Percentiles rank a stretch among this genome's conserved stretches.
These are phyloP conservation scores for Dalechampia spathulata DNA, from an alignment of 441 rosid species.

Conservation along the genomic window DNA sequence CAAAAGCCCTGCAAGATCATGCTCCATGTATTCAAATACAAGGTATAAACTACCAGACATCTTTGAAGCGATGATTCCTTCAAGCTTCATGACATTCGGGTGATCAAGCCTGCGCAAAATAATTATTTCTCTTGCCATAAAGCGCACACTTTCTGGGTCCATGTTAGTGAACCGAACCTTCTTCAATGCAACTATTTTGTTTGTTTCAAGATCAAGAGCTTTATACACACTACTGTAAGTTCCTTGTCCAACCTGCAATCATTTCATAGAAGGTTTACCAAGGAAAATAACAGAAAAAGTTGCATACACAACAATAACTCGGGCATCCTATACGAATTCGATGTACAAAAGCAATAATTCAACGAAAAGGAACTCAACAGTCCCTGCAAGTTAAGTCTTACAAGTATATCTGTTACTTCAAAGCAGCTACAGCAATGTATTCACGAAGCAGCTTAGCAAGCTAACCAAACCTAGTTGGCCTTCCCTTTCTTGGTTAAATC, in stretches of 20 bases:
- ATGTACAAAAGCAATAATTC: not conserved
- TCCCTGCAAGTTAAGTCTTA: not conserved
- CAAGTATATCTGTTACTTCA: not conserved
- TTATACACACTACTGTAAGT: slow-evolving; percentile 57
- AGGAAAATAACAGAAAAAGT: not conserved
- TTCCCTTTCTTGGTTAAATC: not conserved
- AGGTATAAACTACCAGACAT: slow-evolving; percentile 50
- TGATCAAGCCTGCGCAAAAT: slow-evolving; percentile 50
- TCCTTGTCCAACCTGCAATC: slow-evolving; percentile 53
- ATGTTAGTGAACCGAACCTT: slow-evolving; percentile 57
- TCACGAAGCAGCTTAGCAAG: not conserved
- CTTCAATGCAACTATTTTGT: slow-evolving; percentile 47
- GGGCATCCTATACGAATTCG: not conserved
- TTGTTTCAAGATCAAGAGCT: slow-evolving; percentile 48
- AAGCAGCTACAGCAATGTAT: not conserved
- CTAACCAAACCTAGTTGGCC: not conserved
- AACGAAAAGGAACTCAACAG: not conserved
- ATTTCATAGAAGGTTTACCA: not conserved
- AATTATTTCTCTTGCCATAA: slow-evolving; percentile 60
- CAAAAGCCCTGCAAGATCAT: slow-evolving; percentile 54
- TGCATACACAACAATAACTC: not conserved
- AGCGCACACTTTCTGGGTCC: slow-evolving; percentile 62
- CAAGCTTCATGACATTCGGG: slow-evolving; percentile 56
- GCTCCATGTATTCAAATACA: slow-evolving; percentile 57
- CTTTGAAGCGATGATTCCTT: slow-evolving; percentile 46